These are phyloP conservation scores for Pestalotiopsis sp. DNA, from an alignment of 2,329 filamentous ascomycete species.

Conservation along the genomic window DNA sequence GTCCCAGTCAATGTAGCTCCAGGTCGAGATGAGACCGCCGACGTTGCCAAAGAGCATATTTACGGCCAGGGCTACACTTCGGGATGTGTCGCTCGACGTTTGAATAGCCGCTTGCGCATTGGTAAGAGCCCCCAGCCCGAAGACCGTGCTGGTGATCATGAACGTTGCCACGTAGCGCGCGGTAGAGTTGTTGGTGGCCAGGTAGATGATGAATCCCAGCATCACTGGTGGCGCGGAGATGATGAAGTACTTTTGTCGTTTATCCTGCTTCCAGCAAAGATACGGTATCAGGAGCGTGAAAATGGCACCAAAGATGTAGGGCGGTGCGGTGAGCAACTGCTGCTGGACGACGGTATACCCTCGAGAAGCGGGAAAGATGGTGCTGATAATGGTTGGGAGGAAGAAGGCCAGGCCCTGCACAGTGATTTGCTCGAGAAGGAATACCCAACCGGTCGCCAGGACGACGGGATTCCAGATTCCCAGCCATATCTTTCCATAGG, in stretches of 20 bases:
- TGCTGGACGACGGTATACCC: slow-evolving; percentile 54
- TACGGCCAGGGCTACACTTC: slow-evolving; percentile 64
- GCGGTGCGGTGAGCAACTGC: slow-evolving; percentile 70
- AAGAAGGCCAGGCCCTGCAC: slow-evolving; percentile 73
- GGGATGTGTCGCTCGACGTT: slow-evolving; percentile 69
- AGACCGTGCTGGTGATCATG: slow-evolving; percentile 64
- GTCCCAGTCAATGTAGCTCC: slow-evolving; percentile 64
- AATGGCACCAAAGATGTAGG: slow-evolving; percentile 68
- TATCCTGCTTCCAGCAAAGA: slow-evolving; percentile 61
- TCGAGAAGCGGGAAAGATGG: slow-evolving; percentile 57
- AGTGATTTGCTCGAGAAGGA: slow-evolving; percentile 50
- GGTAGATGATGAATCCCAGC: slow-evolving; percentile 70
- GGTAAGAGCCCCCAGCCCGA: slow-evolving; percentile 62
- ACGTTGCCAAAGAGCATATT: slow-evolving; percentile 74
- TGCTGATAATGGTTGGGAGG: slow-evolving; percentile 67
- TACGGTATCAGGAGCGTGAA: slow-evolving; percentile 64
- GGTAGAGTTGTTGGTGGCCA: slow-evolving; percentile 50
- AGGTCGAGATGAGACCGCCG: slow-evolving; percentile 67
- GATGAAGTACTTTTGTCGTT: slow-evolving; percentile 61
- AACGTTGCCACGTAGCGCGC: slow-evolving; percentile 72
- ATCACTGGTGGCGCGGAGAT: slow-evolving; percentile 63
- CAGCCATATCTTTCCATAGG: slow-evolving; percentile 56
- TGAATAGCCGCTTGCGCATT: slow-evolving; percentile 71
- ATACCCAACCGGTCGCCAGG: slow-evolving; percentile 24
- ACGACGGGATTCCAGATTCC: slow-evolving; percentile 65